These are phyloP conservation scores for Saturnispora quitensis DNA, from an alignment of 805 yeast genomes.

Conservation along the genomic window DNA sequence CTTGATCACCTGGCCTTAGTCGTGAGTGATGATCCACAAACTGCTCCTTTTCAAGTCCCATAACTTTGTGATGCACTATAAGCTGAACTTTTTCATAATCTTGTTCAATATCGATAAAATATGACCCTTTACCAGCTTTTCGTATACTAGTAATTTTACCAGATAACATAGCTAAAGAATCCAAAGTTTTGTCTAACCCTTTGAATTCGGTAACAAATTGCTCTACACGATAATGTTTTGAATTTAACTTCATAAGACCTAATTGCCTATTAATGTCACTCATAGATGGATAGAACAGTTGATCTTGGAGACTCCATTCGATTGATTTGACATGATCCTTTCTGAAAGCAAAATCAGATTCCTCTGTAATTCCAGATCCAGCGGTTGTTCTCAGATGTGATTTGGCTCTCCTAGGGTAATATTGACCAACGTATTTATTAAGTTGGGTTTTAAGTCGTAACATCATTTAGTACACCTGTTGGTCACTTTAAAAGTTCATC, in stretches of 20 bases:
- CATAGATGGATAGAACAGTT: slow-evolving; percentile 21
- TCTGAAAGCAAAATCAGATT: slow-evolving; percentile 28
- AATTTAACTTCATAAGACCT: background rate
- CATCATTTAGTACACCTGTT: background rate
- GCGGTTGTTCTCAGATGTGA: background rate
- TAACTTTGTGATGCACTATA: slow-evolving; percentile 45
- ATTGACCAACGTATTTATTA: background rate
- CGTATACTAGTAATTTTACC: slow-evolving; percentile 57
- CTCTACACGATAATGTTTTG: slow-evolving; percentile 28
- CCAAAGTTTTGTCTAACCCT: slow-evolving; percentile 7
- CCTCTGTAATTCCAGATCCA: slow-evolving; percentile 16
- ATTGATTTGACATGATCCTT: slow-evolving; percentile 15
- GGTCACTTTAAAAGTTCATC: background rate
- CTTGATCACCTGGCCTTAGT: slow-evolving; percentile 63
- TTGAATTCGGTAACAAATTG: slow-evolving; percentile 29
- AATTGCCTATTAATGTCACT: slow-evolving; percentile 6
- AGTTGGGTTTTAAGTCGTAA: background rate
- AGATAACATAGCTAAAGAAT: slow-evolving; percentile 23
- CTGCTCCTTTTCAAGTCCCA: slow-evolving; percentile 33
- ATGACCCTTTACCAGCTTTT: slow-evolving; percentile 57
- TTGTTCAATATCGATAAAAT: slow-evolving; percentile 60
- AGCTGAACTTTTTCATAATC: slow-evolving; percentile 53
- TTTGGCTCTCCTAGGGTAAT: background rate
- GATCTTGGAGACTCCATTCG: slow-evolving; percentile 15
- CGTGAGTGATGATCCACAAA: slow-evolving; percentile 32